Conservation (phyloP, 2,329 filamentous ascomycete species). For the Xylariaceae sp. region DNA sequence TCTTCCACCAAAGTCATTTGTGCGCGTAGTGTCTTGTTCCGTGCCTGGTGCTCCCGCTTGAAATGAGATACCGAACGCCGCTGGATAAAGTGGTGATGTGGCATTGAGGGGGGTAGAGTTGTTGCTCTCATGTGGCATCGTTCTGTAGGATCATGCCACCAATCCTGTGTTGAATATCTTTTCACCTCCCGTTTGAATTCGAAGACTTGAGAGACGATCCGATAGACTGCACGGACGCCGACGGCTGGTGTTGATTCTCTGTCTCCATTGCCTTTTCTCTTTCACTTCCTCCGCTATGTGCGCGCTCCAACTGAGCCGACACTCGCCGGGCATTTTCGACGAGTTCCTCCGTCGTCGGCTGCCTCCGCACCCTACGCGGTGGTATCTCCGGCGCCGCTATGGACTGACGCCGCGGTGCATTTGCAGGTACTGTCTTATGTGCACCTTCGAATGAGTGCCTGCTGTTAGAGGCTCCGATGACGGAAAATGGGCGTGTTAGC, state of each 20-base stretch:
- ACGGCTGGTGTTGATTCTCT: constrained; percentile 3
- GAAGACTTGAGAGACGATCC: too few species aligned
- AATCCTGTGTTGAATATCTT: too few species aligned
- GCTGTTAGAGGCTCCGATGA: not conserved
- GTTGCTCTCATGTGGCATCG: too few species aligned
- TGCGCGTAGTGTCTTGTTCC: too few species aligned
- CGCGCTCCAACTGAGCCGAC: constrained; percentile 19
- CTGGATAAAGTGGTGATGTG: too few species aligned
- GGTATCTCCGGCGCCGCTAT: constrained; percentile 3
- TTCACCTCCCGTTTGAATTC: too few species aligned
- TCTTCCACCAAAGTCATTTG: too few species aligned
- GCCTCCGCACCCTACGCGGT: constrained; percentile 2
- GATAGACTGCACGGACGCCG: not conserved
- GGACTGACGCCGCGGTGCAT: constrained; percentile 7
- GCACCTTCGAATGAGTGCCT: constrained; percentile 6
- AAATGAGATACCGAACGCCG: too few species aligned
- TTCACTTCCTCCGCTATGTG: constrained; percentile 12
- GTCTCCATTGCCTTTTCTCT: constrained; percentile 4
- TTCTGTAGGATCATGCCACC: too few species aligned
- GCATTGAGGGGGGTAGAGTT: too few species aligned
- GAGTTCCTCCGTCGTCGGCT: constrained; percentile 18
- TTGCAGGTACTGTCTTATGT: not conserved
- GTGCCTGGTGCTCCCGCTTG: too few species aligned
- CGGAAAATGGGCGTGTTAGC: constrained; percentile 16
- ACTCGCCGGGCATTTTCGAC: constrained; percentile 18